phyloP scores from a whole-genome alignment of 1,284 basidiomycete genomes.

The Meira nashicola region DNA sequence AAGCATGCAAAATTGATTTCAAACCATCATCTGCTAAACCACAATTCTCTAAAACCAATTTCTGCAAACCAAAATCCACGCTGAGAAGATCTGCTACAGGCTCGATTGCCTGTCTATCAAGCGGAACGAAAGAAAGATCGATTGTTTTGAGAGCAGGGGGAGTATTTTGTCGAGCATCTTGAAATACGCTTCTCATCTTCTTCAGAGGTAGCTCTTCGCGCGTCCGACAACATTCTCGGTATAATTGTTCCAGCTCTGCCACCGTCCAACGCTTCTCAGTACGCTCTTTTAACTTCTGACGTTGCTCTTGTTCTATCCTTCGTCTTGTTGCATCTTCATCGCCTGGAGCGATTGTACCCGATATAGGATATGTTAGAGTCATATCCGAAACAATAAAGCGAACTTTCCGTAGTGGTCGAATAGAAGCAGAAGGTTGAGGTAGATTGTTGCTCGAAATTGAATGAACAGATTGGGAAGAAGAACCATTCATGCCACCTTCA shows the following conservation, averaged over 20 bases:
- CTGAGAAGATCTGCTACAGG: constrained; percentile 49
- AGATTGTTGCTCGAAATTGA: constrained; percentile 7
- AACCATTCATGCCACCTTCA: not conserved
- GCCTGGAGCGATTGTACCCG: constrained; percentile 34
- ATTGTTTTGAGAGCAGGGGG: constrained; percentile 28
- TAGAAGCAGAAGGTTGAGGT: constrained; percentile 10
- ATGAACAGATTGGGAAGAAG: not conserved
- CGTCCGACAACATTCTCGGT: constrained; percentile 48
- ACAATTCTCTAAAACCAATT: constrained; percentile 47
- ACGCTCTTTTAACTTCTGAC: constrained; percentile 26
- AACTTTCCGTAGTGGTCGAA: constrained; percentile 37
- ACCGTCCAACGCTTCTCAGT: constrained; percentile 34
- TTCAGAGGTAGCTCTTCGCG: constrained; percentile 48
- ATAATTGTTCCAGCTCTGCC: constrained; percentile 44
- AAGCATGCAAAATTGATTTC: constrained; percentile 82
- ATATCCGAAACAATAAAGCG: constrained; percentile 46
- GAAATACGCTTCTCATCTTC: constrained; percentile 43
- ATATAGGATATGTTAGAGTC: constrained; percentile 49
- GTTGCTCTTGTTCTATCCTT: constrained; percentile 43
- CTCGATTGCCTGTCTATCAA: constrained; percentile 35
- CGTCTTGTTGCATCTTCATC: constrained; percentile 42
- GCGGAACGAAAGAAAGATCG: constrained; percentile 38
- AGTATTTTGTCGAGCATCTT: constrained; percentile 7
- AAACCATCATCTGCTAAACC: constrained; percentile 58
- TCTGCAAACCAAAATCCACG: constrained; percentile 45